Percentiles rank a stretch among this genome's conserved stretches.
Evolutionary conservation across 108 stramenopile species (phyloP).

Genomic region (Cyclotella cryptica): DNA sequence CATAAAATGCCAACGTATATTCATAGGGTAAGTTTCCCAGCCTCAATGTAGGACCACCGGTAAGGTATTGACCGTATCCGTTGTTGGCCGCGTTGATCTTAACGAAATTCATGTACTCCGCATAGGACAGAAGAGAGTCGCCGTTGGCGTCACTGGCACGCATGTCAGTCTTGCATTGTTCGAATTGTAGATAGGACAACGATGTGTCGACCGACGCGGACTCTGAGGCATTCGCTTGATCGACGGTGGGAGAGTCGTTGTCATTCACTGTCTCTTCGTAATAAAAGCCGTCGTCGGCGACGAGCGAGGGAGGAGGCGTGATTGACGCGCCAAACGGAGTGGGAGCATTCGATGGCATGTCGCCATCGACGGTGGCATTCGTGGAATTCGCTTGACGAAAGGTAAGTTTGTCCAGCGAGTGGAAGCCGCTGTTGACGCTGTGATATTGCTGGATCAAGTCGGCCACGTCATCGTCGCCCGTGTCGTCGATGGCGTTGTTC

Average conservation of each 20-base stretch:
- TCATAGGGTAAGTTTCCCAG: not conserved
- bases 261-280: no score
- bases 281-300: no score
- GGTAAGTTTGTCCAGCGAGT: constrained; percentile 1
- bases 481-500: no score
- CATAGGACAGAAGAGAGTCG: not conserved
- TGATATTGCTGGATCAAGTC: not conserved
- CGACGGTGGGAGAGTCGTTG: no score
- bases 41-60: not conserved
- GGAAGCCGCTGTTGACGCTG: not conserved
- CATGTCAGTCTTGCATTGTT: not conserved
- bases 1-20: not conserved
- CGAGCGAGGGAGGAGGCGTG: not conserved
- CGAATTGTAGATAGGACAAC: not conserved
- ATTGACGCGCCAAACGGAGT: not conserved
- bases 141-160: not conserved
- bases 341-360: not conserved
- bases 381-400: constrained; percentile 2
- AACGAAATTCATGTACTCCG: not conserved
- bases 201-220: not conserved
- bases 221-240: no score
- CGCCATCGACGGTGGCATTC: not conserved
- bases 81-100: not conserved
- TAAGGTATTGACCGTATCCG: not conserved
- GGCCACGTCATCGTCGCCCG: not conserved